Conservation (phyloP, 179 eudicot species). For the Carnegiea gigantea region DNA sequence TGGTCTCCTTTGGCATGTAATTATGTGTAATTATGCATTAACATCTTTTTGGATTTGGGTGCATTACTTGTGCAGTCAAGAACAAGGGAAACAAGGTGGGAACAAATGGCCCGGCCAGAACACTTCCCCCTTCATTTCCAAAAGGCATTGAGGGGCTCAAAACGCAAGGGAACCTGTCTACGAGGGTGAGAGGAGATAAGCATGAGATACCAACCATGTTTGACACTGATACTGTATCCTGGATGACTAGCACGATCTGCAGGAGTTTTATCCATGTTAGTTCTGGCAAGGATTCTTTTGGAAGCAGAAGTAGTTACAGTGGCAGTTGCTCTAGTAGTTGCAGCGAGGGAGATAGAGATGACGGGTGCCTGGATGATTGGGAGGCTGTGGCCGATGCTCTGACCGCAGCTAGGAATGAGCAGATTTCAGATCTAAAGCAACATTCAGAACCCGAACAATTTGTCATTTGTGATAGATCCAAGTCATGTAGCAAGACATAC, state of each 20-base stretch:
- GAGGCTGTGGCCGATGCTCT: slow-evolving; percentile 85
- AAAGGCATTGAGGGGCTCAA: not conserved
- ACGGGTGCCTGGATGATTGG: slow-evolving; percentile 75
- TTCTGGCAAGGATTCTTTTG: slow-evolving; percentile 14
- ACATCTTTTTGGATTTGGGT: not conserved
- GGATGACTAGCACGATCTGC: slow-evolving; percentile 14
- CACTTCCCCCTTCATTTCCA: slow-evolving; percentile 6
- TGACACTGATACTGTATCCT: slow-evolving; percentile 20
- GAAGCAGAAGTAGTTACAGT: slow-evolving; percentile 28
- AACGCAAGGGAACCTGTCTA: slow-evolving; percentile 12
- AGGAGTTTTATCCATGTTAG: slow-evolving; percentile 13
- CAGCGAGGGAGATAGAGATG: slow-evolving; percentile 61
- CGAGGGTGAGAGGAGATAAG: slow-evolving; percentile 19
- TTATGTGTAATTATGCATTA: not conserved
- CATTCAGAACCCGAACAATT: slow-evolving; percentile 14
- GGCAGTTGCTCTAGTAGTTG: slow-evolving; percentile 47
- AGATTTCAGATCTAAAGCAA: slow-evolving; percentile 5
- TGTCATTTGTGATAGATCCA: not conserved
- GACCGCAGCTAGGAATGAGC: slow-evolving; percentile 22
- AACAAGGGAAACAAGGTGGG: slow-evolving; percentile 24
- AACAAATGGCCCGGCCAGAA: slow-evolving; percentile 12
- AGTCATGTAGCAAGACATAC: slow-evolving; percentile 8
- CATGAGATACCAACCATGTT: slow-evolving; percentile 3
- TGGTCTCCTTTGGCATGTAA: not conserved
- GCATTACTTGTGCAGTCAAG: slow-evolving; percentile 19